Base-by-base conservation (phyloP, 306 rosid species). In the Vigna hirtella region DNA sequence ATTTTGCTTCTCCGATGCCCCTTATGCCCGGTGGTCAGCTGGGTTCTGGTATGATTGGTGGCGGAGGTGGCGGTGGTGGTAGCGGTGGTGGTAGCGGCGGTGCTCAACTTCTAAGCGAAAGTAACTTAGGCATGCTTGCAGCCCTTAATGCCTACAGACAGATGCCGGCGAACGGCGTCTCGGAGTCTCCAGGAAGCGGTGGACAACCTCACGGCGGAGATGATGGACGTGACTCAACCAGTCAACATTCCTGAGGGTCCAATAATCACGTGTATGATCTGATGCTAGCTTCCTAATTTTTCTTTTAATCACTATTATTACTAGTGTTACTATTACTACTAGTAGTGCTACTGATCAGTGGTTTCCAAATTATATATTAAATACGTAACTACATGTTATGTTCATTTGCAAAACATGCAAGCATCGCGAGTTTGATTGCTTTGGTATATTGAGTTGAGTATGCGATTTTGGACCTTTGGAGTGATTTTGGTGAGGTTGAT, bases 1-100 rank as follows among this genome's bases (percentile, higher is more conserved):
- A 94, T 74, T 91, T 94, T 17, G 86, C 87, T 82, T 88, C 97
- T 51, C 93, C 97, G 1, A 77, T 88, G 95, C 68, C 94, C 16
- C 77, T 88, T 20, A 71, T 94, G 86, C 88, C 92, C 1, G 87
- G 85, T 22, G 93, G 89, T 34, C 94, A 86, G 80, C 48, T 87
- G n/a, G 86, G 93, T 13, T 72, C 87, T 0, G 69, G 50, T 10
- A n/a, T 71, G 38, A 50, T 45, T 5, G 85, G 66, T 8, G 82
- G 82, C 3, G 42, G 38, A 34, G 72, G 77, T 0, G 36, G 71
- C 2, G 87, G 84, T 3, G 66, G 80, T 12, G 76, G 86, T 3
- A 36, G 4, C 4, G 69, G 80, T 3, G 66, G 80, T 12, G 76
- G 86, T 3, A 36, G 4, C 4, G 69, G 80, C 14, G 73, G 86